Base-by-base conservation (phyloP, 2,329 filamentous ascomycete species). In the Chalaropsis ovoidea region DNA sequence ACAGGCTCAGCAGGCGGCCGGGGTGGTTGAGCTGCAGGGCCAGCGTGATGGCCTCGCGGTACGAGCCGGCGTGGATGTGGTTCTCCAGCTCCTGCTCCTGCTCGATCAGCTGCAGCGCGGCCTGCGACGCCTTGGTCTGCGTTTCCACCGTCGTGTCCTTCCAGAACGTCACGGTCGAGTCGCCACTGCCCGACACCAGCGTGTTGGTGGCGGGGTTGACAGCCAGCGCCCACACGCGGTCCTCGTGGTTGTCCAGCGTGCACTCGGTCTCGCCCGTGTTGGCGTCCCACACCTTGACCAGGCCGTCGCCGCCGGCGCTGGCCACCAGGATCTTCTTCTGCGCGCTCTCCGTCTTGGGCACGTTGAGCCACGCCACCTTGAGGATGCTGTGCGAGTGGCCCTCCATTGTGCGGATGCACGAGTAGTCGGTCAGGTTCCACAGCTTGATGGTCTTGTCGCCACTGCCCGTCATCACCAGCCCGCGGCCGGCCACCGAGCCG, bases 401-500 rank as follows among this genome's bases (percentile, higher is more conserved):
- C 75, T 99, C 95, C 65, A 97, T 94, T 0, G 94, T 97, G 66
- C 93, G 82, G 58, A 99, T 78, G 75, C 94, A 99, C 69, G 86
- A 90, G 76, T 96, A 99, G 75, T 96, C 92, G 1, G 87, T 82
- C 68, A 99, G 79, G 73, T 84, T 96, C 95, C 95, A 99, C 10
- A 99, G 82, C 74, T 95, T 95, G 72, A 97, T 83, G 0, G 90
- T 97, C 77, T 96, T 96, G 75, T 99, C 94, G 72, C 93, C 94
- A 70, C 90, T 95, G 43, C 91, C 94, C 0, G 94, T 97, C 35
- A 95, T 82, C 13, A 96, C 80, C 58, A 96, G 81, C 1, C 93
- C 93, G 73, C 90, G 90, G 65, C 84, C 87, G 62, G 88, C 88
- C 11, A 88, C 84, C 3, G 85, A 81, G 0, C 88, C 86, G 70